Conservation (phyloP, 306 rosid species). For the Cucumis cinereus region DNA sequence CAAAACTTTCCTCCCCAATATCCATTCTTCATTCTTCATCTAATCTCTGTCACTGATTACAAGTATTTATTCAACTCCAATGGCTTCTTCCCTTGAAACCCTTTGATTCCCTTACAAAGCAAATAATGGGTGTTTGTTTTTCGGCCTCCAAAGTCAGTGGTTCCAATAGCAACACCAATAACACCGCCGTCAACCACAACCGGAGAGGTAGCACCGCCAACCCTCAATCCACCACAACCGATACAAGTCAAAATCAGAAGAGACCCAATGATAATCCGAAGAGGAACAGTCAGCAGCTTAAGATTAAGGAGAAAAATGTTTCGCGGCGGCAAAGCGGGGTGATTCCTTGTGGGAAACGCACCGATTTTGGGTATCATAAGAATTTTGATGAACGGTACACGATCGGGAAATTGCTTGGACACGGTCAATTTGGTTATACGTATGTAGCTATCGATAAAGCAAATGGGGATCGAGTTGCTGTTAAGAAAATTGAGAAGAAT, state of each 20-base stretch:
- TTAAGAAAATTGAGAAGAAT: slow-evolving; percentile 74
- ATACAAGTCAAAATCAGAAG: slow-evolving; percentile 16
- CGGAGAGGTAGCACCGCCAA: neutral
- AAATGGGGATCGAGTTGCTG: slow-evolving; percentile 93
- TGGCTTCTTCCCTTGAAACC: slow-evolving; percentile 15
- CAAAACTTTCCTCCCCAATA: slow-evolving; percentile 23
- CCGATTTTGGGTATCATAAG: slow-evolving; percentile 86
- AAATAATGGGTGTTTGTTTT: slow-evolving; percentile 51
- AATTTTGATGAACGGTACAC: slow-evolving; percentile 48
- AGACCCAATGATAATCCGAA: slow-evolving; percentile 23
- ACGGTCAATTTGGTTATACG: slow-evolving; percentile 95
- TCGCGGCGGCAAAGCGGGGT: slow-evolving; percentile 26
- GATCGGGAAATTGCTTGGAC: slow-evolving; percentile 86
- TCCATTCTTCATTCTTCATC: neutral
- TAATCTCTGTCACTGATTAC: neutral
- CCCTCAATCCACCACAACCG: neutral
- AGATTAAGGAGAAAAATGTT: slow-evolving; percentile 18
- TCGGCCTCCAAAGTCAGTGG: slow-evolving; percentile 45
- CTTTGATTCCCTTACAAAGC: neutral
- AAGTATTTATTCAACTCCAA: slow-evolving; percentile 3
- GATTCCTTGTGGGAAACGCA: slow-evolving; percentile 79
- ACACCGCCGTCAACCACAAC: neutral
- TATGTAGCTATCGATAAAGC: slow-evolving; percentile 66
- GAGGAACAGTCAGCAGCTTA: slow-evolving; percentile 19
- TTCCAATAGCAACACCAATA: slow-evolving; percentile 23